Conservation (phyloP, 768 basidiomycete genomes). For the Naganishia randhawae region DNA sequence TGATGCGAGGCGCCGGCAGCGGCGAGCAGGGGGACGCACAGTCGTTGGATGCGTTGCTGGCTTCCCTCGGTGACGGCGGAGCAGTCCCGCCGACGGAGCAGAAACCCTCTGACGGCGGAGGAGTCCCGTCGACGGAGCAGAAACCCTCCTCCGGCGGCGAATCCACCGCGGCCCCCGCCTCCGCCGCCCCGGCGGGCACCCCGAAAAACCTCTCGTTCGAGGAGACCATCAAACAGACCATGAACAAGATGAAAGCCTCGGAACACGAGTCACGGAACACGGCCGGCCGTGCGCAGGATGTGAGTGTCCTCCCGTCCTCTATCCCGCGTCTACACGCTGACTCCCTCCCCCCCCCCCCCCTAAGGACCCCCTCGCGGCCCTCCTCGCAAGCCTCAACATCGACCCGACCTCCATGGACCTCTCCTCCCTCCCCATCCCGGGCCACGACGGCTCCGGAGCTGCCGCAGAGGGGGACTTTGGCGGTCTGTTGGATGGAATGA, state of each 20-base stretch:
- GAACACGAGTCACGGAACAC: background rate
- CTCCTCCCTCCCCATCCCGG: background rate
- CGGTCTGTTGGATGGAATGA: constrained; percentile 51
- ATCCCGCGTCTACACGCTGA: background rate
- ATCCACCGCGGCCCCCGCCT: background rate
- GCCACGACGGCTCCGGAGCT: background rate
- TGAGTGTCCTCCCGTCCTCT: background rate
- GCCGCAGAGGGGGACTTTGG: constrained; percentile 28
- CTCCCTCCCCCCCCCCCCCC: constrained; percentile 10
- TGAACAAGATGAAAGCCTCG: constrained; percentile 32
- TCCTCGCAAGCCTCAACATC: constrained; percentile 34
- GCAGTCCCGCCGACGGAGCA: background rate
- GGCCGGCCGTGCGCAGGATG: background rate
- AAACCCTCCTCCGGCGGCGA: background rate
- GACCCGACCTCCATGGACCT: constrained; percentile 35
- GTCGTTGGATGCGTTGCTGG: background rate
- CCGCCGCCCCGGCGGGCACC: background rate
- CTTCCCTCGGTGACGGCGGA: background rate
- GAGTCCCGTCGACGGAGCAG: background rate
- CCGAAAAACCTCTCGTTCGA: constrained; percentile 27
- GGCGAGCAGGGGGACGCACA: background rate
- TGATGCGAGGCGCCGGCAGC: background rate
- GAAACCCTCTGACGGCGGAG: background rate
- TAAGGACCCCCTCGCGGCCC: constrained; percentile 32
- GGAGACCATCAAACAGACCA: constrained; percentile 34